Conservation (phyloP, 2,329 filamentous ascomycete genomes). For the Magnaporthales sp. region DNA sequence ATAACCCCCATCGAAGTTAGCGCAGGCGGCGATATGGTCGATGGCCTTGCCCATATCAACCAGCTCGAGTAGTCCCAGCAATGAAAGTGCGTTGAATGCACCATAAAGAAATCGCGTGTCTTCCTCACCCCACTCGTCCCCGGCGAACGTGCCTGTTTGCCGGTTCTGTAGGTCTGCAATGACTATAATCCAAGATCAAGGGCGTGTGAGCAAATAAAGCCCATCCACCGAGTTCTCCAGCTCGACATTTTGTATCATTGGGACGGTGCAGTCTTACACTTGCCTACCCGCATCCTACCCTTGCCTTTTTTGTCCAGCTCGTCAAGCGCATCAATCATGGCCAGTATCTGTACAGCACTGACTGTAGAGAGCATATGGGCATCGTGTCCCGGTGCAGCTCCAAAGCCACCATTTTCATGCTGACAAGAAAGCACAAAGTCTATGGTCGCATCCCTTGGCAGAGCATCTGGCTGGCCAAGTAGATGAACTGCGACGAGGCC, state of each 20-base stretch:
- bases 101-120: constrained; percentile 93
- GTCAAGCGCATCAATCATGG: constrained; percentile 74
- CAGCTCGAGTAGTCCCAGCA: constrained; percentile 64
- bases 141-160: constrained; percentile 78
- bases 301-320: constrained; percentile 66
- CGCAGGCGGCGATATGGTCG: constrained; percentile 68
- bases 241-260: background rate
- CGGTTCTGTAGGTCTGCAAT: constrained; percentile 76
- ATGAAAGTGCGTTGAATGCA: constrained; percentile 79
- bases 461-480: constrained; percentile 68
- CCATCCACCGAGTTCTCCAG: background rate
- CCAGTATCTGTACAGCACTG: constrained; percentile 88
- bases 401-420: constrained; percentile 82
- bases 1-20: constrained; percentile 92
- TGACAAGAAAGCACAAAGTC: constrained; percentile 95
- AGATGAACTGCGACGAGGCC: constrained; percentile 83
- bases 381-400: constrained; percentile 88
- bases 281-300: constrained; percentile 58
- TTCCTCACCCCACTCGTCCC: constrained; percentile 93
- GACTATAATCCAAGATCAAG: constrained; percentile 33
- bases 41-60: constrained; percentile 77
- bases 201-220: constrained; percentile 2
- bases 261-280: constrained; percentile 53
- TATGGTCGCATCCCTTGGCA: constrained; percentile 73
- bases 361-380: constrained; percentile 94